Percentiles rank a stretch among this genome's conserved stretches.
Conservation (phyloP, 768 basidiomycete genomes). For the Mycena rebaudengoi region DNA sequence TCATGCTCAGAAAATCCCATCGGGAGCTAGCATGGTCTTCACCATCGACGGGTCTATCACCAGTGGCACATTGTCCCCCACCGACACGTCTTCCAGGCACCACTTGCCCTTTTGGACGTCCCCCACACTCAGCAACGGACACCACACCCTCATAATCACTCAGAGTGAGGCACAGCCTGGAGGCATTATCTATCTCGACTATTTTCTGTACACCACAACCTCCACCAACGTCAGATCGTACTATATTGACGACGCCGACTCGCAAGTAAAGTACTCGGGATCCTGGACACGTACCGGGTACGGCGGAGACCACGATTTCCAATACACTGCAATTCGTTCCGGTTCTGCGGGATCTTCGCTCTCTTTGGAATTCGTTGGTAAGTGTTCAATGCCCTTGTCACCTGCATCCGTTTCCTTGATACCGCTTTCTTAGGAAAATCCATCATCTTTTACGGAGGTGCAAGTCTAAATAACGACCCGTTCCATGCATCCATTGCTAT, state of each 20-base stretch:
- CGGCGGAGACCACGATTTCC: background rate
- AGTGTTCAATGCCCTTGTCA: background rate
- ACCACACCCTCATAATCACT: background rate
- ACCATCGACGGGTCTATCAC: background rate
- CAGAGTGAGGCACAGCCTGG: background rate
- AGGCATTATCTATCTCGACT: background rate
- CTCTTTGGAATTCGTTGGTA: background rate
- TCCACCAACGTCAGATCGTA: background rate
- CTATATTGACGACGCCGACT: background rate
- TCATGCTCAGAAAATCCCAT: background rate
- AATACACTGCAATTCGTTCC: no score
- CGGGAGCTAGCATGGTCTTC: background rate
- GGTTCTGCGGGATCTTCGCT: background rate
- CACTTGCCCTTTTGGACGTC: no score
- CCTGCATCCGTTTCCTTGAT: background rate
- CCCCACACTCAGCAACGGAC: background rate
- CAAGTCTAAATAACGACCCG: no score
- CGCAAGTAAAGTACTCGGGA: background rate
- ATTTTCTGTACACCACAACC: background rate
- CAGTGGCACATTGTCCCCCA: background rate
- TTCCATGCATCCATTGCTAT: background rate
- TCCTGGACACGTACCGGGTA: background rate
- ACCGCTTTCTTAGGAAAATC: background rate
- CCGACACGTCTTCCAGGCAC: background rate
- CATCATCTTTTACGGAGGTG: background rate